Conservation (phyloP, 2,329 filamentous ascomycete species). For the Hypoxylon sp. region DNA sequence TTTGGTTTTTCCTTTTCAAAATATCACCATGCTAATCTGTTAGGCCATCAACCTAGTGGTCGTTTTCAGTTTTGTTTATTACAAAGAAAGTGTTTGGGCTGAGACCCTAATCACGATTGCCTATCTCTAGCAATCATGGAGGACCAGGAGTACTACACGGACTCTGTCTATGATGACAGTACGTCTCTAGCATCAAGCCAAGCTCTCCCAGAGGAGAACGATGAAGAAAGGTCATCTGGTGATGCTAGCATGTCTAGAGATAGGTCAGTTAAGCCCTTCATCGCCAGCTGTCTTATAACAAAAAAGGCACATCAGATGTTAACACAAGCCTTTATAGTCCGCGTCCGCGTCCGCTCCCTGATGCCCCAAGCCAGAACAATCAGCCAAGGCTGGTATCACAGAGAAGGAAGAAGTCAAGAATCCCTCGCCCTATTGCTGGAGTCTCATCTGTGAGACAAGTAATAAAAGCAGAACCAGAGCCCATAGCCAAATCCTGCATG, state of each 20-base stretch:
- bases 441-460: not conserved
- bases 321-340: slow-evolving; percentile 21
- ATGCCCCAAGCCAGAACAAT: not conserved
- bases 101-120: not conserved
- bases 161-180: not conserved
- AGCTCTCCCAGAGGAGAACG: not conserved
- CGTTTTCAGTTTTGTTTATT: not conserved
- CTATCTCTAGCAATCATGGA: not conserved
- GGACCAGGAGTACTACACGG: not conserved
- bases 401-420: not conserved
- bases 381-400: not conserved
- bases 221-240: not conserved
- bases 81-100: not conserved
- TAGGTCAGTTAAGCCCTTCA: slow-evolving; percentile 30
- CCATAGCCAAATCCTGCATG: not conserved
- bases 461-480: not conserved
- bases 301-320: not conserved
- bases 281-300: slow-evolving; percentile 3
- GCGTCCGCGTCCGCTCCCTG: not conserved
- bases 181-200: not conserved
- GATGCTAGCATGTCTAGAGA: not conserved
- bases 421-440: not conserved
- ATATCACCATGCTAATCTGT: too few relatives aligned
- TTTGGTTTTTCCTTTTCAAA: too few relatives aligned
- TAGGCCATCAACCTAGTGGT: not conserved